A percentile compares a stretch with the other conserved stretches of the same genome.
Evolutionary conservation across 2,329 filamentous ascomycete species (phyloP).

Genomic region (Venturia aucupariae): DNA sequence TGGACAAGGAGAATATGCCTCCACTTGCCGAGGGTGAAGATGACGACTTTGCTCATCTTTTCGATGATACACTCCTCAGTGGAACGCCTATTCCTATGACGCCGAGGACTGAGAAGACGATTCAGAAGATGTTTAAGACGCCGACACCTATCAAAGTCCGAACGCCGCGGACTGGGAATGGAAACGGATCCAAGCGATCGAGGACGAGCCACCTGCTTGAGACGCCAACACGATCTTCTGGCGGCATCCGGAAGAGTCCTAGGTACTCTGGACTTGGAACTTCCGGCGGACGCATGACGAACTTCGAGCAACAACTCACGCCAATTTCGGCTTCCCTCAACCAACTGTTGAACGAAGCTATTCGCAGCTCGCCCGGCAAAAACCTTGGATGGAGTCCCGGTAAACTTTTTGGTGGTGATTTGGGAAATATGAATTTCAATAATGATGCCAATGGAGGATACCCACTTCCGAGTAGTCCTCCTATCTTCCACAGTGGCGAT

Average conservation of each 20-base stretch:
- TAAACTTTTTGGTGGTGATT: conserved; percentile 20
- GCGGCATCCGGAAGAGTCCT: conserved; percentile 29
- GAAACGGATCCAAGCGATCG: conserved; percentile 20
- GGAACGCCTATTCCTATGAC: conserved; percentile 35
- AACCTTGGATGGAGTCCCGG: conserved; percentile 19
- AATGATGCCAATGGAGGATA: neutral
- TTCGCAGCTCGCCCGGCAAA: conserved; percentile 27
- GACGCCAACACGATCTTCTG: conserved; percentile 30
- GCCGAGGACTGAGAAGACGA: conserved; percentile 51
- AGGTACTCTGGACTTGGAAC: conserved; percentile 3
- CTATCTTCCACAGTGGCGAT: neutral
- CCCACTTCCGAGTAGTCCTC: conserved; percentile 8
- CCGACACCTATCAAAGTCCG: conserved; percentile 33
- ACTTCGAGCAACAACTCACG: conserved; percentile 30
- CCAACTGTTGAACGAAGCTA: conserved; percentile 50
- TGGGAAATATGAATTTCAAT: conserved; percentile 26
- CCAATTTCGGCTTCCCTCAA: conserved; percentile 56
- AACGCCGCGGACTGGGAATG: conserved; percentile 27
- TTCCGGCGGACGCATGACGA: neutral
- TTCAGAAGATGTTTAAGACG: conserved; percentile 37
- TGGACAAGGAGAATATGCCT: conserved; percentile 50
- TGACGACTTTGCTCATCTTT: conserved; percentile 54
- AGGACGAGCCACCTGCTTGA: conserved; percentile 18
- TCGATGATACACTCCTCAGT: conserved; percentile 34
- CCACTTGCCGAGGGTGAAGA: conserved; percentile 27